These are phyloP conservation scores for Oryza officinalis DNA, from an alignment of 176 grass and related monocot genomes.

Conservation along the genomic window DNA sequence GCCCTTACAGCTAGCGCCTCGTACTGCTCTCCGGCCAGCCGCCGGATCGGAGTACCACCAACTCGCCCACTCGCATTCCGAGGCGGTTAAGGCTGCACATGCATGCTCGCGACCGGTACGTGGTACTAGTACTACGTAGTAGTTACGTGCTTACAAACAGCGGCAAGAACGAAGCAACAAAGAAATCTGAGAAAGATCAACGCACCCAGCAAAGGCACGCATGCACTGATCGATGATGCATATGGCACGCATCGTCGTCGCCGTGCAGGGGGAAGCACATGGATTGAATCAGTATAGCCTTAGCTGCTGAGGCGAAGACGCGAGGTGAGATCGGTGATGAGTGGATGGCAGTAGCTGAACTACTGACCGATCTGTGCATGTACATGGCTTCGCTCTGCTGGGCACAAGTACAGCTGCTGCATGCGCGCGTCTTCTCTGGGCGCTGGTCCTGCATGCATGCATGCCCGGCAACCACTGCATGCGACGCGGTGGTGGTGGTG, in stretches of 20 bases:
- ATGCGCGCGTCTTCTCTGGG: neutral
- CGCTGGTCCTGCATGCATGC: conserved; percentile 30
- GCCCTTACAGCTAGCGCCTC: too few species aligned
- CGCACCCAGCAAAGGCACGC: neutral
- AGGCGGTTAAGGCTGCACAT: neutral
- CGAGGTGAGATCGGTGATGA: neutral
- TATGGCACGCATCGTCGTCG: neutral
- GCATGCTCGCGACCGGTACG: neutral
- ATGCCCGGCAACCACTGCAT: conserved; percentile 38
- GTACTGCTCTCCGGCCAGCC: neutral
- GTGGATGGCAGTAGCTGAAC: conserved; percentile 38
- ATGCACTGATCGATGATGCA: neutral
- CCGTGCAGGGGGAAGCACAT: neutral
- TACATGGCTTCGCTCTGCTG: conserved; percentile 34
- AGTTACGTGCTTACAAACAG: neutral
- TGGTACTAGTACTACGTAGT: neutral
- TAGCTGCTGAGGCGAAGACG: neutral
- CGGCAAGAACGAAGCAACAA: neutral
- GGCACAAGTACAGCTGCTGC: conserved; percentile 35
- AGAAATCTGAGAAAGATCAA: neutral
- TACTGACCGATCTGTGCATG: conserved; percentile 15
- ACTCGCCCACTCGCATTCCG: conserved; percentile 9
- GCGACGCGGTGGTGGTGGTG: conserved; percentile 24
- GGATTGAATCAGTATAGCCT: neutral
- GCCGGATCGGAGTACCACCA: neutral